These are phyloP conservation scores for Hanseniaspora valbyensis DNA, from an alignment of 805 yeast species.

Conservation along the genomic window DNA sequence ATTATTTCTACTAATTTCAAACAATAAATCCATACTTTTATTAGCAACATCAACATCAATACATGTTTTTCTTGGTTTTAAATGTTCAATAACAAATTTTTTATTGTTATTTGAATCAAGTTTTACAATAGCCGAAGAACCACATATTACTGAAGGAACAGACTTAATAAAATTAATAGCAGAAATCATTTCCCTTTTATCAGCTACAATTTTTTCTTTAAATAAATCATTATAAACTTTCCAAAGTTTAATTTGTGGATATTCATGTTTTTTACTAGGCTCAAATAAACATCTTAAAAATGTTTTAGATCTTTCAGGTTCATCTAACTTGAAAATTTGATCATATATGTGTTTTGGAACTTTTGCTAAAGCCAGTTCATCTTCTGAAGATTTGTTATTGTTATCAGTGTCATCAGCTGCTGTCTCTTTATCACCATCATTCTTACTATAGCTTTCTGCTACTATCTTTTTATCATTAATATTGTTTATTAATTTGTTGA, in stretches of 20 bases:
- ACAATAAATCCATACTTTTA: constrained; percentile 28
- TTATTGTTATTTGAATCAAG: constrained; percentile 48
- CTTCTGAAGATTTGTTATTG: constrained; percentile 24
- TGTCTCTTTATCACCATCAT: constrained; percentile 19
- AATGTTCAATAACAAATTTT: constrained; percentile 85
- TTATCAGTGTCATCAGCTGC: constrained; percentile 27
- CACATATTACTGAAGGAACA: constrained; percentile 77
- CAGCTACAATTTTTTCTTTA: constrained; percentile 42
- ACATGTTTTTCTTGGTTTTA: constrained; percentile 66
- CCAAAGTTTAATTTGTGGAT: constrained; percentile 93
- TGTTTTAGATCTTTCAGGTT: constrained; percentile 82
- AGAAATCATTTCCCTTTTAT: constrained; percentile 58
- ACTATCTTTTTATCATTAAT: not conserved
- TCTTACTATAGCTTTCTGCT: constrained; percentile 19
- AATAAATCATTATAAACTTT: constrained; percentile 85
- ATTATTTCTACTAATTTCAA: constrained; percentile 6
- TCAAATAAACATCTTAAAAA: constrained; percentile 92
- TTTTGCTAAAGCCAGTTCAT: constrained; percentile 48
- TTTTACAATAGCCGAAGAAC: constrained; percentile 88
- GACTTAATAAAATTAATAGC: constrained; percentile 96
- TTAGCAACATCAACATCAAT: constrained; percentile 41
- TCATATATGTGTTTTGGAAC: constrained; percentile 44
- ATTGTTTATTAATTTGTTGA: not conserved
- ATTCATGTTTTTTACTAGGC: constrained; percentile 67
- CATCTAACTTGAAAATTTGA: constrained; percentile 56